Evolutionary conservation across 768 basidiomycete species (phyloP), one percentile per base, ranked within the genome.

Genomic region (Gelatoporia subvermispora): DNA sequence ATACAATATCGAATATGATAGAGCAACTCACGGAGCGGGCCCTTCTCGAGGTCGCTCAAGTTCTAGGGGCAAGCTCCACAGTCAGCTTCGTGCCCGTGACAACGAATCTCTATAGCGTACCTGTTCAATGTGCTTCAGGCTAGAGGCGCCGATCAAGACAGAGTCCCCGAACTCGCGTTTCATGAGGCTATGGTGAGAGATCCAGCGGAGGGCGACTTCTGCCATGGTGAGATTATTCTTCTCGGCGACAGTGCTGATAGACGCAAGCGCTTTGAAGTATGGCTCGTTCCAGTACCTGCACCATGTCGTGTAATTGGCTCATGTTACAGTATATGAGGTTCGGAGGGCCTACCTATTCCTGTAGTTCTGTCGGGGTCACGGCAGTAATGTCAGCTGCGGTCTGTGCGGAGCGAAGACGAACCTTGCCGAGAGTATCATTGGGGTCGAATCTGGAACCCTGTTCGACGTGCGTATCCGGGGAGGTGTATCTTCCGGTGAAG

Each of bases 81-180:
- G n/a, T 18, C 51, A 44, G 8, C 28, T 16, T 17, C 21, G n/a
- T n/a, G n/a, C n/a, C n/a, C n/a, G n/a, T n/a, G n/a, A n/a, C n/a
- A n/a, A n/a, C n/a, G n/a, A n/a, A n/a, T n/a, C n/a, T n/a, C n/a
- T n/a, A n/a, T n/a, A n/a, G 16, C 42, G 25, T 28, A 72, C 75
- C 65, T 75, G 66, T 59, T 82, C 73, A 39, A 82, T 76, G 55
- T 85, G 83, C 24, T 68, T 66, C 54, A 77, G 43, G 49, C 72
- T 79, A 3, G 76, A 78, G 21, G 82, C 82, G n/a, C 82, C 82
- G 54, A 86, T 82, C 47, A 85, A 65, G 48, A 84, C 65, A 18
- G 74, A 62, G 54, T 79, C 76, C 9, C 76, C 73, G 22, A 68
- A 56, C 52, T 78, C 76, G 8, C 71, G 64, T 54, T 73, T 68